These are phyloP conservation scores for Crucihimalaya himalaica DNA, from an alignment of 345 rosid genomes.

Conservation along the genomic window DNA sequence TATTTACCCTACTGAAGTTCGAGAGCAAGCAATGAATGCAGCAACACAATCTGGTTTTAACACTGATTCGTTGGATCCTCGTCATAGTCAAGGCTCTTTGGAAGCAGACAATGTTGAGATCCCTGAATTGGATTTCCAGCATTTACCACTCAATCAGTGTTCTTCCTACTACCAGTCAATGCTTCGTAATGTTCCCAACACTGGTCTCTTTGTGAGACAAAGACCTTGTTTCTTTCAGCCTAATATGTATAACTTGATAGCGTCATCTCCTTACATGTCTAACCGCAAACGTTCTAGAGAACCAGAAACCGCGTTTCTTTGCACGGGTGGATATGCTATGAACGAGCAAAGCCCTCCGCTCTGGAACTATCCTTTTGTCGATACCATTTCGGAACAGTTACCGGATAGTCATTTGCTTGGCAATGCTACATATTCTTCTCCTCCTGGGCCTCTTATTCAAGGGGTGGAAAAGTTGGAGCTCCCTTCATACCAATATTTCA, in stretches of 20 bases:
- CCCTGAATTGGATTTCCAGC: slow-evolving; percentile 52
- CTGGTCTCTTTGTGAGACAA: neutral
- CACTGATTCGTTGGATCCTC: slow-evolving; percentile 32
- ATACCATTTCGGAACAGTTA: slow-evolving; percentile 31
- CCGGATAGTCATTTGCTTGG: slow-evolving; percentile 48
- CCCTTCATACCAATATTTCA: slow-evolving; percentile 74
- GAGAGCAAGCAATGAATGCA: slow-evolving; percentile 44
- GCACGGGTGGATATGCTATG: neutral
- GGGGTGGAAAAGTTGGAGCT: slow-evolving; percentile 59
- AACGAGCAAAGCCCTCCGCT: slow-evolving; percentile 15
- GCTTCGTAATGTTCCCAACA: slow-evolving; percentile 17
- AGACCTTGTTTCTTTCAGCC: slow-evolving; percentile 1
- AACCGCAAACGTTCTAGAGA: slow-evolving; percentile 10
- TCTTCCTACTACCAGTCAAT: slow-evolving; percentile 9
- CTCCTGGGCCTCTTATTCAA: slow-evolving; percentile 46
- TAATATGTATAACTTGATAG: slow-evolving; percentile 11
- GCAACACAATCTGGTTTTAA: slow-evolving; percentile 41
- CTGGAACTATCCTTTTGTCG: slow-evolving; percentile 25
- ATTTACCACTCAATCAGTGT: slow-evolving; percentile 36
- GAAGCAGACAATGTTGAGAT: slow-evolving; percentile 47
- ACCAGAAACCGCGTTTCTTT: neutral
- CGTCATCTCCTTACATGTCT: slow-evolving; percentile 25
- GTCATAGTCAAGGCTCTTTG: slow-evolving; percentile 41
- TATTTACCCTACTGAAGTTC: slow-evolving; percentile 58
- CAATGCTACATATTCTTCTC: slow-evolving; percentile 44